Percentiles rank a stretch among this genome's conserved stretches.
phyloP scores from a whole-genome alignment of 345 rosid species.

The Boechera divaricarpa region DNA sequence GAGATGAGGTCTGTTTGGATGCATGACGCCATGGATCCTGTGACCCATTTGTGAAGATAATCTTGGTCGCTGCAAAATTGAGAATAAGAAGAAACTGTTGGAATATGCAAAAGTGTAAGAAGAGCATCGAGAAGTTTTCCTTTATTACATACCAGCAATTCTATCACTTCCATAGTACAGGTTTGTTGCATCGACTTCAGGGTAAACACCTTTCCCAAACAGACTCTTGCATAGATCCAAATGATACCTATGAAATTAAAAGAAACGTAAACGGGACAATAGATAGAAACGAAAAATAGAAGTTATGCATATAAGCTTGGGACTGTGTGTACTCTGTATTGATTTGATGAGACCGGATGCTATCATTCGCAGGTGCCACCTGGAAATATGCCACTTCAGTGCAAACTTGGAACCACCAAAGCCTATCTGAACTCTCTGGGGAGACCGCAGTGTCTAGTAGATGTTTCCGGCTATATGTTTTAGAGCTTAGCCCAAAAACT shows the following conservation, averaged over 20 bases:
- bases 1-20: constrained; percentile 81
- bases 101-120: constrained; percentile 22
- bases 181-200: constrained; percentile 83
- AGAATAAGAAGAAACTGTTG: constrained; percentile 14
- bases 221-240: constrained; percentile 83
- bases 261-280: not conserved
- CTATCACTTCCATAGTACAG: constrained; percentile 87
- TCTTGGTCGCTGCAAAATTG: constrained; percentile 69
- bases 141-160: constrained; percentile 64
- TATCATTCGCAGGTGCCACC: constrained; percentile 90
- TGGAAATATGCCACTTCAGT: constrained; percentile 97
- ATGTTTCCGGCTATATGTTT: constrained; percentile 67
- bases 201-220: constrained; percentile 79
- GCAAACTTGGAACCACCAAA: constrained; percentile 99
- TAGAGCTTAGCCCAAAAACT: constrained; percentile 51
- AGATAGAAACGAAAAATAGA: not conserved
- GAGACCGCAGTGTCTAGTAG: constrained; percentile 59
- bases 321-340: constrained; percentile 59
- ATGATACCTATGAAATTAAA: constrained; percentile 68
- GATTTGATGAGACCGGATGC: constrained; percentile 83
- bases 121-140: constrained; percentile 16
- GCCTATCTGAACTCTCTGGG: constrained; percentile 56
- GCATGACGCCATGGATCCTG: constrained; percentile 99
- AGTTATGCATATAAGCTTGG: not conserved
- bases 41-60: constrained; percentile 88